Evolutionary conservation across 2,329 filamentous ascomycete species (phyloP).

Genomic region (Arthrinium phaeospermum): DNA sequence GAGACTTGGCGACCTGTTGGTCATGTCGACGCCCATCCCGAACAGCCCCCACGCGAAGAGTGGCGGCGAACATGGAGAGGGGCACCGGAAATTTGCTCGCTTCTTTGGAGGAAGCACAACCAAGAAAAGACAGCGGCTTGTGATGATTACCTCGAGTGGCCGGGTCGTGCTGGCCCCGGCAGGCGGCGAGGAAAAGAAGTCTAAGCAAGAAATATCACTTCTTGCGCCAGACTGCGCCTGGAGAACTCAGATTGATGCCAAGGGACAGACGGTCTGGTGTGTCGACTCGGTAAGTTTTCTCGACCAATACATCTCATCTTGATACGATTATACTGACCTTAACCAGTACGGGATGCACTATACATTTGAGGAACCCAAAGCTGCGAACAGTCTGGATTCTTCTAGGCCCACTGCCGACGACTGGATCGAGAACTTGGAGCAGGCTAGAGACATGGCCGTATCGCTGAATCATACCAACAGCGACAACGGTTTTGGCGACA

Average conservation of each 20-base stretch:
- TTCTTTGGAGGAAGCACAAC: slow-evolving; percentile 92
- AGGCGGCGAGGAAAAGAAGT: slow-evolving; percentile 93
- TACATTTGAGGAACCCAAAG: slow-evolving; percentile 91
- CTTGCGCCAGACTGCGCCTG: slow-evolving; percentile 77
- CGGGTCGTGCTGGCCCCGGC: slow-evolving; percentile 89
- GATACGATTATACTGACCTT: slow-evolving; percentile 36
- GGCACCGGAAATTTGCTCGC: slow-evolving; percentile 86
- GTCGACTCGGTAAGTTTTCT: slow-evolving; percentile 82
- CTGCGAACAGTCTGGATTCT: slow-evolving; percentile 59
- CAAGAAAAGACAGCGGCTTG: slow-evolving; percentile 90
- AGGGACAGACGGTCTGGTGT: slow-evolving; percentile 86
- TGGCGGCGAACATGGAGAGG: slow-evolving; percentile 71
- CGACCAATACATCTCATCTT: slow-evolving; percentile 22
- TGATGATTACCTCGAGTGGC: slow-evolving; percentile 93
- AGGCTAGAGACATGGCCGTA: slow-evolving; percentile 82
- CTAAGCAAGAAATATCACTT: slow-evolving; percentile 90
- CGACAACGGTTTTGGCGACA: slow-evolving; percentile 71
- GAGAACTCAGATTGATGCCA: slow-evolving; percentile 82
- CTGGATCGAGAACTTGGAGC: slow-evolving; percentile 89
- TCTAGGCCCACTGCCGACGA: slow-evolving; percentile 77
- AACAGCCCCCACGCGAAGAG: slow-evolving; percentile 73
- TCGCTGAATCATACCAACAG: slow-evolving; percentile 74
- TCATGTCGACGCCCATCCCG: slow-evolving; percentile 78
- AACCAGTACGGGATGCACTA: slow-evolving; percentile 74
- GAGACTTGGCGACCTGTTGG: slow-evolving; percentile 89